Evolutionary conservation across 2,329 filamentous ascomycete species (phyloP).

Genomic region (Colletotrichum somersetense): DNA sequence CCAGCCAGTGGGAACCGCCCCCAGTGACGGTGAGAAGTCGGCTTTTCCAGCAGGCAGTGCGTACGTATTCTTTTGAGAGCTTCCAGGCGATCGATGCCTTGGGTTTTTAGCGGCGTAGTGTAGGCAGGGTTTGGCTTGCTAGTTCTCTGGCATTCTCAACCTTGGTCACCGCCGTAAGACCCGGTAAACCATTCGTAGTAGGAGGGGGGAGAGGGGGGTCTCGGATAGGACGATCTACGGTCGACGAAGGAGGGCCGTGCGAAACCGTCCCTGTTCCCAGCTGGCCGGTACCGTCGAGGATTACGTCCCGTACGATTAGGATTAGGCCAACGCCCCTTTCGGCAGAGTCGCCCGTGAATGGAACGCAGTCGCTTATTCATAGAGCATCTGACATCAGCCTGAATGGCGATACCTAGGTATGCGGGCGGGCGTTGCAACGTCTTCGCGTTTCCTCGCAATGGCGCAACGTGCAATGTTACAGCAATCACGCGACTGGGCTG

Average conservation of each 20-base stretch:
- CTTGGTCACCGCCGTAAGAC: not conserved
- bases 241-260: constrained; percentile 28
- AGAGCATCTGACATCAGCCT: constrained; percentile 10
- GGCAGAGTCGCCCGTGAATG: constrained; percentile 26
- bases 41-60: not conserved
- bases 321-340: constrained; percentile 23
- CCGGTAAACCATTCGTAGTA: too few relatives aligned
- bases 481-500: constrained; percentile 14
- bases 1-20: constrained; percentile 9
- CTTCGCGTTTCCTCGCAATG: constrained; percentile 3
- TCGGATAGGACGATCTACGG: constrained; percentile 25
- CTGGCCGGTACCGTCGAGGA: constrained; percentile 32
- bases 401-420: not conserved
- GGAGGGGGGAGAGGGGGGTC: not conserved
- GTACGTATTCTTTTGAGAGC: too few relatives aligned
- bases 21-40: not conserved
- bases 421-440: constrained; percentile 7
- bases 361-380: not conserved
- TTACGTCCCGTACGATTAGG: not conserved
- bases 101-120: not conserved
- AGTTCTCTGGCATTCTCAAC: not conserved
- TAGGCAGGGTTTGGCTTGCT: not conserved
- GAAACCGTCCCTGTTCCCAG: constrained; percentile 32
- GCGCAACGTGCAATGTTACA: constrained; percentile 26
- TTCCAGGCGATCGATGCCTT: not conserved